Evolutionary conservation across 495 filamentous ascomycete genomes (phyloP), one percentile per base, ranked within the genome.

Genomic region (Penicillium lagena): DNA sequence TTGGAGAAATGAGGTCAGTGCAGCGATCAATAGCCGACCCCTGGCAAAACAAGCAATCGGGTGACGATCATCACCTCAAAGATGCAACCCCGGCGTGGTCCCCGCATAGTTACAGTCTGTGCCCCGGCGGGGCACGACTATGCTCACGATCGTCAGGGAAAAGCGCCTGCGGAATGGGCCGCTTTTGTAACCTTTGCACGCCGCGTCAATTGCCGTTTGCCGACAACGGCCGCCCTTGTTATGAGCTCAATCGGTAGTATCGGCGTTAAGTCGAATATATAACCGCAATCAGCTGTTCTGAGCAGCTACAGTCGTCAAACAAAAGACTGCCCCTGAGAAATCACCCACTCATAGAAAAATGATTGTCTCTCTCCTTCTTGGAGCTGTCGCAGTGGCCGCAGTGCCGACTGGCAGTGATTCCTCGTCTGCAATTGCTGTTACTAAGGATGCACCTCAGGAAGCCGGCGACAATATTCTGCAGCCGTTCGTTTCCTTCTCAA

Each of bases 401-500:
- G 38, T 30, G 17, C 51, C 45, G 15, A 37, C 50, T 46, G 38
- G 37, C 12, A 38, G 41, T 4, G 45, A 38, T 13, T 39, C 10
- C 13, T 50, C 51, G 2, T 35, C 46, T 31, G 36, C 39, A 4
- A 34, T 60, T 11, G 28, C 35, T 7, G 45, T 60, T 29, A 42
- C 40, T 30, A 39, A 48, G 29, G 15, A 35, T 3, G 51, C 47
- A 0, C 57, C 57, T 1, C 15, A 46, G 5, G 27, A 34, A 12
- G 57, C 54, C 14, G 57, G 50, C 11, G 38, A 44, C 32, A 43
- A 48, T 12, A 31, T 60, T 9, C 12, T 60, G 33, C 51, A 44
- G 13, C 57, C 57, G 9, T 60, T 60, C 30, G 54, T 60, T 8
- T 51, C 56, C 7, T 48, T 57, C 35, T 60, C 57, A 3, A 46